Percentiles rank a stretch among this genome's conserved stretches.
These are phyloP conservation scores for Antrodiella citrinella DNA, from an alignment of 768 basidiomycete species.

Conservation along the genomic window DNA sequence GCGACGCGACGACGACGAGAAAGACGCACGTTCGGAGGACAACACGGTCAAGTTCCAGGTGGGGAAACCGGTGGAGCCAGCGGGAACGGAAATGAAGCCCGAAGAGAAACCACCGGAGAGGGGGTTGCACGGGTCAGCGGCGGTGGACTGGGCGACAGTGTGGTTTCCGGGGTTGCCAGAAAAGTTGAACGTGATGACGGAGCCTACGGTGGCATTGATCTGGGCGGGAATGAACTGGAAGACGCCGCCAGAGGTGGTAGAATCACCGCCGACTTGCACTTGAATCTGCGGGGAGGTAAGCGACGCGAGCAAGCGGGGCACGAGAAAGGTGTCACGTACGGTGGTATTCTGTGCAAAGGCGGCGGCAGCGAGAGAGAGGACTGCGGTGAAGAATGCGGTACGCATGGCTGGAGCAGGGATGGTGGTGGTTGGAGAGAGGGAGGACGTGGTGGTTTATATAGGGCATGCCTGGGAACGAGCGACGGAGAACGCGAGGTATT, in stretches of 20 bases:
- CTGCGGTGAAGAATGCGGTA: too few species aligned
- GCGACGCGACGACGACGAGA: background rate
- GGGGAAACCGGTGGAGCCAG: constrained; percentile 21
- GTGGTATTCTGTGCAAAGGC: too few species aligned
- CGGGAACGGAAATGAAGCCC: constrained; percentile 37
- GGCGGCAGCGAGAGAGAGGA: too few species aligned
- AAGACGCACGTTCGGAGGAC: constrained; percentile 32
- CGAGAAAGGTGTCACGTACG: too few species aligned
- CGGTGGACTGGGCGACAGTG: constrained; percentile 43
- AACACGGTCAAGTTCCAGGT: constrained; percentile 46
- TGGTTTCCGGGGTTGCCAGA: constrained; percentile 46
- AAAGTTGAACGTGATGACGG: constrained; percentile 42
- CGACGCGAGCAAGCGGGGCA: too few species aligned
- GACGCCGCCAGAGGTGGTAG: constrained; percentile 24
- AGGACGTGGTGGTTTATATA: too few species aligned
- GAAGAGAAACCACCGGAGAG: constrained; percentile 45
- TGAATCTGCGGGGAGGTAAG: constrained; percentile 2
- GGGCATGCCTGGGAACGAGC: too few species aligned
- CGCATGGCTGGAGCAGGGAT: too few species aligned
- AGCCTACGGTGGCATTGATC: constrained; percentile 35
- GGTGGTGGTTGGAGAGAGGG: too few species aligned
- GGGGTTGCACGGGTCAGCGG: constrained; percentile 37
- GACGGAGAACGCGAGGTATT: too few species aligned
- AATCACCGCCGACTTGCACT: constrained; percentile 33
- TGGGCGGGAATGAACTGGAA: constrained; percentile 39